phyloP scores from a whole-genome alignment of 208 protist species.

The Leptomonas seymouri region DNA sequence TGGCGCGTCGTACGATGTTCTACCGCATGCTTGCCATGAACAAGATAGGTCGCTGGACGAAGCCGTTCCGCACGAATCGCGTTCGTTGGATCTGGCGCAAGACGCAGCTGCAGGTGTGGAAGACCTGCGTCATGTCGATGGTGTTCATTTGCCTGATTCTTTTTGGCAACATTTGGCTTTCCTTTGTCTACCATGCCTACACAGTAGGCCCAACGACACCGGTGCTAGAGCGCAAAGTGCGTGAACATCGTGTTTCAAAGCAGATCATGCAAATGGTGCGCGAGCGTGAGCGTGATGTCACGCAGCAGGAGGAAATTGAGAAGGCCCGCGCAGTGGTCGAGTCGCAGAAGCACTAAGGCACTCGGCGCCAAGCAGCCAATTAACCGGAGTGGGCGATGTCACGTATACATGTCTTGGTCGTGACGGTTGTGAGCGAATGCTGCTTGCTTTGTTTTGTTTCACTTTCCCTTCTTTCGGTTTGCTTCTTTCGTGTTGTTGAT shows the following conservation, averaged over 20 bases:
- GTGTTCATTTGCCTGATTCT: constrained; percentile 80
- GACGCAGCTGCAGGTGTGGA: constrained; percentile 87
- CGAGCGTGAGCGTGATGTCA: constrained; percentile 78
- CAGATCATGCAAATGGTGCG: constrained; percentile 93
- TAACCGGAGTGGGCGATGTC: neutral
- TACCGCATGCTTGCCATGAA: constrained; percentile 89
- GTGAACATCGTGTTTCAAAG: constrained; percentile 89
- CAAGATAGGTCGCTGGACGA: constrained; percentile 82
- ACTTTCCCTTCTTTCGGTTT: too few species aligned
- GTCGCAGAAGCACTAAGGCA: constrained; percentile 49
- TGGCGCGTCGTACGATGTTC: constrained; percentile 82
- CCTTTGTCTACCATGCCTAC: constrained; percentile 92
- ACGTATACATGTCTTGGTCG: too few species aligned
- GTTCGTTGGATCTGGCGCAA: constrained; percentile 87
- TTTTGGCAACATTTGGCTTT: constrained; percentile 86
- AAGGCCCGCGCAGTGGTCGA: constrained; percentile 62
- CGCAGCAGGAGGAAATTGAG: constrained; percentile 66
- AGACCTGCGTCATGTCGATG: constrained; percentile 87
- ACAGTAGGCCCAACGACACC: constrained; percentile 84
- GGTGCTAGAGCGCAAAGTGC: constrained; percentile 89
- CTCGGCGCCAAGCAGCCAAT: neutral
- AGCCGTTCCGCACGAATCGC: constrained; percentile 83
- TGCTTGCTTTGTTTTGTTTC: too few species aligned
- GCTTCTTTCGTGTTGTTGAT: too few species aligned
- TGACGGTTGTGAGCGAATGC: too few species aligned